Evolutionary conservation across 1,284 basidiomycete genomes (phyloP), one percentile per base, ranked within the genome.

Genomic region (Boletus subluridellus): DNA sequence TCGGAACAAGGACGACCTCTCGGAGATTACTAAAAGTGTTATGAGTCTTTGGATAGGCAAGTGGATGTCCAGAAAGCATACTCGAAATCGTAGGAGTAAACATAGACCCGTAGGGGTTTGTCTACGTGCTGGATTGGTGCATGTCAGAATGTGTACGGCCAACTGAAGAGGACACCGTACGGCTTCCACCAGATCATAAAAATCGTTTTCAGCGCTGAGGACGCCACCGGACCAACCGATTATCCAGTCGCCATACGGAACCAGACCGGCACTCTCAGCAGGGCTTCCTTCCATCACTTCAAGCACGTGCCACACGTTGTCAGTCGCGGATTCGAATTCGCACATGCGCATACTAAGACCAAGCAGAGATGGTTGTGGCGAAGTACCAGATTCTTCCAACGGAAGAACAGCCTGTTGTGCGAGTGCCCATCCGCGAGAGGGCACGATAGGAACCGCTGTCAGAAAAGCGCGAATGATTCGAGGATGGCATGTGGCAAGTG

Each of bases 81-180:
- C 93, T 99, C 95, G 68, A 98, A 96, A 75, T 98, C 96, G 65
- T 94, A 89, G 46, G 95, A 98, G 76, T 98, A 98, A 8, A 98
- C 95, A 71, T 96, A 98, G 30, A 98, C 87, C 44, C 94, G 81
- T 41, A 98, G 75, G 7, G 95, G 92, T 73, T 94, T 95, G 68
- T 98, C 95, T 54, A 92, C 83, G 74, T 98, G 94, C 90, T 95
- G 64, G 10, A 59, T 55, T 53, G 39, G 59, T 8, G 7, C 2
- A 49, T 46, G 53, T 66, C 60, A 70, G 61, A 39, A 44, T 57
- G 34, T 37, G 59, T 39, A 47, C 35, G 17, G 21, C 28, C 12
- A 15, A 48, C 47, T 58, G 52, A 28, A 49, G 47, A 60, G 51
- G 53, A 44, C 11, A 21, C 75, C 88, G 65, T 72, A 93, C 92